These are phyloP conservation scores for Ophiostoma sp. DNA, from an alignment of 2,329 filamentous ascomycete genomes.

Conservation along the genomic window DNA sequence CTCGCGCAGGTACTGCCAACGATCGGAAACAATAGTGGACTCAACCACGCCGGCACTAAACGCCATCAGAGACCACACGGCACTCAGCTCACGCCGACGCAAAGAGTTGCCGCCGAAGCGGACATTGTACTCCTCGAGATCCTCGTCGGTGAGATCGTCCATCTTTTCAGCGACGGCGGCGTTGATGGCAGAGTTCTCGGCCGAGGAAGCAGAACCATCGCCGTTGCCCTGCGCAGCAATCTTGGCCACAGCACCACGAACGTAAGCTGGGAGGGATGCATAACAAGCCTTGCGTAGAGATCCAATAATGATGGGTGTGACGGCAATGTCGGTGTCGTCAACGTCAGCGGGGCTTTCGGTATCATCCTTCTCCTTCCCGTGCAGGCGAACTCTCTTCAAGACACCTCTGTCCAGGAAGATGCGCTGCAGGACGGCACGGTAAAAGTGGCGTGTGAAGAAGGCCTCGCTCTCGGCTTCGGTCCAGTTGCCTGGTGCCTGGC, in stretches of 20 bases:
- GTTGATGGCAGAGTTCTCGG: constrained; percentile 17
- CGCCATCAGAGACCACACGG: constrained; percentile 94
- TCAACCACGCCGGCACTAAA: constrained; percentile 90
- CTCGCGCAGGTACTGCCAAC: constrained; percentile 84
- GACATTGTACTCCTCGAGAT: constrained; percentile 70
- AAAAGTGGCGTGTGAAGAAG: constrained; percentile 94
- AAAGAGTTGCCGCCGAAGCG: constrained; percentile 50
- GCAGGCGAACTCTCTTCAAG: constrained; percentile 62
- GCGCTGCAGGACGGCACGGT: constrained; percentile 82
- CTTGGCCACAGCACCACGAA: constrained; percentile 78
- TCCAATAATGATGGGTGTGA: constrained; percentile 82
- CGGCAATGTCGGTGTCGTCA: constrained; percentile 50
- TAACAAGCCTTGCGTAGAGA: constrained; percentile 81
- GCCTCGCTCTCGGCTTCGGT: constrained; percentile 72
- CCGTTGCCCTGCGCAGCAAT: constrained; percentile 42
- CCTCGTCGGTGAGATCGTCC: constrained; percentile 67
- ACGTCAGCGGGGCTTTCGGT: constrained; percentile 42
- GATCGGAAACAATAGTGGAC: constrained; percentile 84
- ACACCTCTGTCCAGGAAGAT: constrained; percentile 87
- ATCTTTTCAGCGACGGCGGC: constrained; percentile 66
- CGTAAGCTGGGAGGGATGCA: constrained; percentile 70
- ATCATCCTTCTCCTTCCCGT: constrained; percentile 34
- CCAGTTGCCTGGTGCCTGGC: constrained; percentile 95
- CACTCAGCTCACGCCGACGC: constrained; percentile 76
- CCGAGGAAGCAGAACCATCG: constrained; percentile 34